Conservation (phyloP, 352 stramenopile species). For the Heterotrichella gracilis region DNA sequence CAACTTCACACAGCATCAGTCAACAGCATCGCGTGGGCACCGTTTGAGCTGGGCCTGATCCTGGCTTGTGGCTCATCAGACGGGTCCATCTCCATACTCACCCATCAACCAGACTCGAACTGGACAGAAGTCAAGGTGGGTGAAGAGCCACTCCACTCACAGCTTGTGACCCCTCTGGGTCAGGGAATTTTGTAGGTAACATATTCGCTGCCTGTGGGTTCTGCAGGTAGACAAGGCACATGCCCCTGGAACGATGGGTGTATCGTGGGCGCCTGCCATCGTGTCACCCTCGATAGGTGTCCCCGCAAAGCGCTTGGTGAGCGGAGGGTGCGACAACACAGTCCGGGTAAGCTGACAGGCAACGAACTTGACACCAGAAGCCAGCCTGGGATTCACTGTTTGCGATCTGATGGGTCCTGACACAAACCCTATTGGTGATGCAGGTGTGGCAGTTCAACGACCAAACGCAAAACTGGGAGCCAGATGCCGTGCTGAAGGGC, state of each 20-base stretch:
- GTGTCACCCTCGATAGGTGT: no score
- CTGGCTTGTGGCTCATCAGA: constrained; percentile 61
- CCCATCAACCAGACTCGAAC: constrained; percentile 26
- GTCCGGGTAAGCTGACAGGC: constrained; percentile 62
- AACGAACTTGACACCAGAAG: no score
- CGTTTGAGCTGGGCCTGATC: constrained; percentile 69
- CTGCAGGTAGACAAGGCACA: constrained; percentile 19
- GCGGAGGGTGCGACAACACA: constrained; percentile 74
- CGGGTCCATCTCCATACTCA: constrained; percentile 55
- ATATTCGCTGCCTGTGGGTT: constrained; percentile 83
- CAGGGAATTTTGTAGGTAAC: constrained; percentile 35
- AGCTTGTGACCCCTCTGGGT: no score
- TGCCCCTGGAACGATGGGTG: background rate
- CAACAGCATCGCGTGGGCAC: constrained; percentile 72
- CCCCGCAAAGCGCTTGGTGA: constrained; percentile 70
- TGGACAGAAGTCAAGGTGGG: constrained; percentile 8
- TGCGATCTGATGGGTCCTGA: constrained; percentile 21
- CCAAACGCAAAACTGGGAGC: constrained; percentile 14
- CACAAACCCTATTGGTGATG: constrained; percentile 11
- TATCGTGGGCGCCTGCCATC: no score
- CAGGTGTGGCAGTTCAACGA: constrained; percentile 13
- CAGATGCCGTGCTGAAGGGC: constrained; percentile 20
- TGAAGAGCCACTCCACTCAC: no score
- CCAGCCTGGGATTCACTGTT: no score
- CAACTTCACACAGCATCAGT: constrained; percentile 27